A percentile compares a stretch with the other conserved stretches of the same genome.
These are phyloP conservation scores for Beauveria medogensis DNA, from an alignment of 2,329 filamentous ascomycete species.

Conservation along the genomic window DNA sequence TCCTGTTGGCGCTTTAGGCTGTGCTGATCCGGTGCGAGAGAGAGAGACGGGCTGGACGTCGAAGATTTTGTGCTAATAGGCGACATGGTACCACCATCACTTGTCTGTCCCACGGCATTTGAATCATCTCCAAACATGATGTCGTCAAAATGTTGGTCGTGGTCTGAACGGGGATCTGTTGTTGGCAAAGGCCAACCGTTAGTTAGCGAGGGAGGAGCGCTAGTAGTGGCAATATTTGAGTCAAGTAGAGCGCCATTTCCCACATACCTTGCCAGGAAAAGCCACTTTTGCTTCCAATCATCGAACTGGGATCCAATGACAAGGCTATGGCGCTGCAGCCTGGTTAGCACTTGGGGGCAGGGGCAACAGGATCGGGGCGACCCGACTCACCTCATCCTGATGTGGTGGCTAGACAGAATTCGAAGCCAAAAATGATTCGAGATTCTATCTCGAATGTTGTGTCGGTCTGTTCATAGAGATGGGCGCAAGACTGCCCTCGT, in stretches of 20 bases:
- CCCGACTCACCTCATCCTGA: slow-evolving; percentile 7
- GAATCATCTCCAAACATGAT: slow-evolving; percentile 5
- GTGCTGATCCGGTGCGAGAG: slow-evolving; percentile 51
- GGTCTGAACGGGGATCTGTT: background rate
- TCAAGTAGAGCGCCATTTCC: slow-evolving; percentile 5
- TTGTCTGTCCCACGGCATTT: background rate
- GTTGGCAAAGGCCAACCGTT: background rate
- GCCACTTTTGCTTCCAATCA: slow-evolving; percentile 10
- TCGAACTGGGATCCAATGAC: slow-evolving; percentile 7
- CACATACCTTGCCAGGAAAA: slow-evolving; percentile 9
- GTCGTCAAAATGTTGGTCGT: background rate
- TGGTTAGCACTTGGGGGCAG: slow-evolving; percentile 1
- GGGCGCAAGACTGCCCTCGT: background rate
- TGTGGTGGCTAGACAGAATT: background rate
- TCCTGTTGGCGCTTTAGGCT: slow-evolving; percentile 55
- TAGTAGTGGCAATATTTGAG: slow-evolving; percentile 1
- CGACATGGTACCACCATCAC: slow-evolving; percentile 1
- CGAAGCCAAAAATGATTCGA: background rate
- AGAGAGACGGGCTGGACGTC: slow-evolving; percentile 48
- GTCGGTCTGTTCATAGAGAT: background rate
- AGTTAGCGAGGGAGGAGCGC: slow-evolving; percentile 5
- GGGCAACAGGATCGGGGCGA: background rate
- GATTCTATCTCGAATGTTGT: background rate
- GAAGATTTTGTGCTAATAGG: slow-evolving; percentile 32
- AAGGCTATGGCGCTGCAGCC: slow-evolving; percentile 10